phyloP scores from a whole-genome alignment of 2,329 filamentous ascomycete genomes.

The Cladosporium sp. region DNA sequence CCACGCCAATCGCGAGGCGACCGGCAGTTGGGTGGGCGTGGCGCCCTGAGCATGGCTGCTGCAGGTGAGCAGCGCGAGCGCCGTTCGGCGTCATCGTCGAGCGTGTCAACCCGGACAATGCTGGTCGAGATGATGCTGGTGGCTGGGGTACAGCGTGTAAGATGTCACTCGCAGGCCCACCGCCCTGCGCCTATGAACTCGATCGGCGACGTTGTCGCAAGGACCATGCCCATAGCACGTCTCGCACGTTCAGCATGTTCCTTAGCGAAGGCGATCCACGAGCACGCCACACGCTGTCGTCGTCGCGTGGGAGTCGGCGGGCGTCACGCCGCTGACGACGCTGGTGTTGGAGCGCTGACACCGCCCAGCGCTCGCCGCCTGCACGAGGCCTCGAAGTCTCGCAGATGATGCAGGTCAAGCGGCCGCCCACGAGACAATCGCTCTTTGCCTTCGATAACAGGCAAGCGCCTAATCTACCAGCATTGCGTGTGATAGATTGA shows the following conservation, averaged over 20 bases:
- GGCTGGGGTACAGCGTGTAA: too few relatives aligned
- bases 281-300: not conserved
- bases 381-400: not conserved
- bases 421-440: too few relatives aligned
- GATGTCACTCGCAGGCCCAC: too few relatives aligned
- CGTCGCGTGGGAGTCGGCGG: not conserved
- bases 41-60: not conserved
- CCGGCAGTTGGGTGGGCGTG: not conserved
- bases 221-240: too few relatives aligned
- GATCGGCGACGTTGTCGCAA: too few relatives aligned
- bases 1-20: not conserved
- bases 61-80: not conserved
- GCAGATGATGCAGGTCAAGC: constrained; percentile 7
- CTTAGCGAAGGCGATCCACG: not conserved
- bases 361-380: not conserved
- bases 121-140: too few relatives aligned
- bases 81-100: not conserved
- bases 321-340: constrained; percentile 8
- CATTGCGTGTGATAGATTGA: too few relatives aligned
- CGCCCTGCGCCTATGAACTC: too few relatives aligned
- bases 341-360: not conserved
- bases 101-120: too few relatives aligned
- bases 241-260: too few relatives aligned
- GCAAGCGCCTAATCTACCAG: too few relatives aligned
- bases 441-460: too few relatives aligned